phyloP scores from a whole-genome alignment of 257 asterid genomes.

The Nyctanthes arbortristis region DNA sequence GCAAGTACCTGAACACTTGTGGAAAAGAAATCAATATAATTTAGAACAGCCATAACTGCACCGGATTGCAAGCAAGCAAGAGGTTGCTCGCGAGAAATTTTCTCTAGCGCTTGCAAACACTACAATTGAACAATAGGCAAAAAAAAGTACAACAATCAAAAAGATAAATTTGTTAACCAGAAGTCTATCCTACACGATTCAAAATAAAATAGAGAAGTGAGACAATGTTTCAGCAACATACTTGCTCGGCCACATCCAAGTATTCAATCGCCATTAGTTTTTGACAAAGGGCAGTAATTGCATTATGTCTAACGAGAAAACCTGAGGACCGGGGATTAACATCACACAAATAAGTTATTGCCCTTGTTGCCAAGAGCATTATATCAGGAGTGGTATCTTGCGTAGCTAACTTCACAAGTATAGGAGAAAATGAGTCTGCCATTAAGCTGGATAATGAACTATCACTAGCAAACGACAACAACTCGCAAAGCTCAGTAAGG shows the following conservation, averaged over 20 bases:
- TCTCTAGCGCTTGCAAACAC: conserved; percentile 96
- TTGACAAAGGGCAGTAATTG: conserved; percentile 85
- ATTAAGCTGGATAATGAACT: conserved; percentile 69
- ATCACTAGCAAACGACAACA: conserved; percentile 78
- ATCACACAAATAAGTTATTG: conserved; percentile 91
- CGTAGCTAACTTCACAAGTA: conserved; percentile 75
- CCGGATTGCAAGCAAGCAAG: conserved; percentile 92
- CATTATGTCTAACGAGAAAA: conserved; percentile 80
- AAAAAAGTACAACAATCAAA: not conserved
- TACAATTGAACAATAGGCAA: conserved; percentile 34
- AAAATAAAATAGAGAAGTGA: not conserved
- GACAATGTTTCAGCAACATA: conserved; percentile 39
- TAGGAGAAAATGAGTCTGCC: conserved; percentile 77
- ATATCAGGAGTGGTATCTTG: conserved; percentile 70
- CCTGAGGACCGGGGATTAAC: conserved; percentile 72
- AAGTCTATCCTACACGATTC: not conserved
- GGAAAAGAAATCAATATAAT: conserved; percentile 86
- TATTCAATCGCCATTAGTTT: conserved; percentile 71
- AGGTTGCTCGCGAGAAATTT: conserved; percentile 86
- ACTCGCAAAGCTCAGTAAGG: conserved; percentile 90
- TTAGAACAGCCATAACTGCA: conserved; percentile 84
- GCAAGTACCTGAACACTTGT: conserved; percentile 82
- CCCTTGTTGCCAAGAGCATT: conserved; percentile 84
- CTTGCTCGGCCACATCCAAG: conserved; percentile 98
- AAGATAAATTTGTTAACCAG: not conserved